Evolutionary conservation across 352 stramenopile species (phyloP), one percentile per base, ranked within the genome.

Genomic region (Globisporangium barbulae): DNA sequence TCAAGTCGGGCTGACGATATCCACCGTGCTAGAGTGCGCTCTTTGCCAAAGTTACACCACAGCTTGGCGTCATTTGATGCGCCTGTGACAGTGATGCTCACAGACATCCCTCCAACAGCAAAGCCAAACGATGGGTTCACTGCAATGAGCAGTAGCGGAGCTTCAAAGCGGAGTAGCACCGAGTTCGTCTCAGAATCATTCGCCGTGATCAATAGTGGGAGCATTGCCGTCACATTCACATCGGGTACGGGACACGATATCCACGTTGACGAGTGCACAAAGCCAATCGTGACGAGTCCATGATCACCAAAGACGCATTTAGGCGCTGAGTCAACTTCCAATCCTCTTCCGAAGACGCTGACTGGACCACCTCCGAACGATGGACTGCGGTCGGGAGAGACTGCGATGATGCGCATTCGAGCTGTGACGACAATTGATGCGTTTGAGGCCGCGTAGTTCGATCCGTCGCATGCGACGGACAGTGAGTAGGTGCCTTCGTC

Each of bases 381-480:
- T 25, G 68, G 63, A 10, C 76, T 64, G 19, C 52, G 33, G 1
- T 56, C 21, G n/a, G 73, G 75, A 13, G 53, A 65, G 2, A 73
- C 50, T 22, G 69, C 39, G 10, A 64, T 44, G 8, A 84, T 73
- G 21, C 49, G 67, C 22, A 77, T 56, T 2, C 52, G 31, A 49
- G 52, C 41, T 33, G 65, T 17, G 13, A 64, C 69, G 15, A 54
- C 68, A 15, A 84, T 12, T 6, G 48, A 48, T 10, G 28, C 35
- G 12, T 50, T 13, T 9, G 71, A 78, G 22, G 25, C 19, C 6
- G 70, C 64, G 28, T 71, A 78, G 39, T 78, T 81, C n/a, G 72
- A 25, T 45, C 71, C 75, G 28, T 81, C 75, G 25, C 66, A 81
- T 0, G 75, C 75, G 0, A 84, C 17, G 10, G 71, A 74, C 12